phyloP scores from a whole-genome alignment of 2,329 filamentous ascomycete species.

The Cladosporium velox region DNA sequence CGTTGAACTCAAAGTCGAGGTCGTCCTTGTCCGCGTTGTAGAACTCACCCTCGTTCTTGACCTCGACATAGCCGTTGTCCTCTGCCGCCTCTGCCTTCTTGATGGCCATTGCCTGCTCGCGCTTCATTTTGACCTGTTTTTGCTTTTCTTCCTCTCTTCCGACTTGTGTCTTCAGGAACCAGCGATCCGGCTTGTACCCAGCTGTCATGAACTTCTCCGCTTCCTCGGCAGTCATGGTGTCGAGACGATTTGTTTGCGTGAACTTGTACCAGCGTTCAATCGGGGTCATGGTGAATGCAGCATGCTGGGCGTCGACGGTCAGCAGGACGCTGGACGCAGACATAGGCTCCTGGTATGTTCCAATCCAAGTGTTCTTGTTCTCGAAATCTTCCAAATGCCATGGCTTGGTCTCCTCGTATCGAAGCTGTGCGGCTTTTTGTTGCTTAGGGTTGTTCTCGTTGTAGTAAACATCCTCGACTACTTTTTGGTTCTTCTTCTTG shows the following conservation, averaged over 20 bases:
- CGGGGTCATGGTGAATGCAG: constrained; percentile 79
- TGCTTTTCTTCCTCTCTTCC: constrained; percentile 39
- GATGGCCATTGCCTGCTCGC: constrained; percentile 57
- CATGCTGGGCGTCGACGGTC: constrained; percentile 59
- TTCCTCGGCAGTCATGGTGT: constrained; percentile 76
- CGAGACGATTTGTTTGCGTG: constrained; percentile 61
- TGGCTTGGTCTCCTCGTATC: constrained; percentile 92
- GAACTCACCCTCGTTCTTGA: constrained; percentile 45
- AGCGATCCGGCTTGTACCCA: constrained; percentile 74
- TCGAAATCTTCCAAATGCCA: constrained; percentile 98
- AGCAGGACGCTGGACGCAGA: constrained; percentile 80
- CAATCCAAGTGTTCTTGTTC: constrained; percentile 91
- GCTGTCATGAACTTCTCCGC: constrained; percentile 81
- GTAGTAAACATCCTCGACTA: constrained; percentile 81
- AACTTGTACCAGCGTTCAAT: constrained; percentile 96
- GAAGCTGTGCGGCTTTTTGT: constrained; percentile 62
- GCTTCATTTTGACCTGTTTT: constrained; percentile 26
- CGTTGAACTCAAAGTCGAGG: constrained; percentile 66
- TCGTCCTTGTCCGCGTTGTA: constrained; percentile 62
- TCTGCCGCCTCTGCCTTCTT: constrained; percentile 46
- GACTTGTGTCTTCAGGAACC: constrained; percentile 69
- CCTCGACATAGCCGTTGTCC: constrained; percentile 38
- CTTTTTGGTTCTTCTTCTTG: constrained; percentile 71
- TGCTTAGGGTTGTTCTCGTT: constrained; percentile 76
- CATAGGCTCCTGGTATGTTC: constrained; percentile 83